A percentile compares a stretch with the other conserved stretches of the same genome.
These are phyloP conservation scores for Aspergillus nanangensis DNA, from an alignment of 495 filamentous ascomycete genomes.

Conservation along the genomic window DNA sequence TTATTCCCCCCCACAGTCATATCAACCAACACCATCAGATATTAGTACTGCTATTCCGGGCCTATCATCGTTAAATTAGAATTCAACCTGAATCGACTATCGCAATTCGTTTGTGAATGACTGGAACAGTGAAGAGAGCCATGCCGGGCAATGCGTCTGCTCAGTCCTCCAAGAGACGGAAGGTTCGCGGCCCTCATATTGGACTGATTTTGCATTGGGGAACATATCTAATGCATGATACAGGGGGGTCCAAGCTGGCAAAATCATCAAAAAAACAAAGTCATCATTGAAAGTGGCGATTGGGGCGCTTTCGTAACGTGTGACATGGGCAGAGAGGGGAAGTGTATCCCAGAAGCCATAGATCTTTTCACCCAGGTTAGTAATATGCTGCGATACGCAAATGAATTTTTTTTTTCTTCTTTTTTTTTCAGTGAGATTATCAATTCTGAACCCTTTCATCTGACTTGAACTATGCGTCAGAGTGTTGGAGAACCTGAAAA, in stretches of 20 bases:
- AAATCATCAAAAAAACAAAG: constrained; percentile 21
- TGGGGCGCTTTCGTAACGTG: constrained; percentile 88
- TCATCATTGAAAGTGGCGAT: constrained; percentile 66
- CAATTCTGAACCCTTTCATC: too few relatives aligned
- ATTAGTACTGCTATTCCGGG: too few relatives aligned
- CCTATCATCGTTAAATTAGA: not conserved
- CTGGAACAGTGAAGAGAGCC: constrained; percentile 25
- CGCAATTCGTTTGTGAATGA: constrained; percentile 12
- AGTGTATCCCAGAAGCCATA: constrained; percentile 67
- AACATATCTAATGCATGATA: constrained; percentile 9
- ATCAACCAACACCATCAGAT: too few relatives aligned
- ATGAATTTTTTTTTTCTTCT: not conserved
- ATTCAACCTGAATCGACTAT: not conserved
- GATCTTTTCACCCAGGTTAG: constrained; percentile 72
- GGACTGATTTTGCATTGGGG: constrained; percentile 1
- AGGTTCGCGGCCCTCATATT: constrained; percentile 21
- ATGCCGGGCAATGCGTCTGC: constrained; percentile 23
- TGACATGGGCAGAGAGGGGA: constrained; percentile 71
- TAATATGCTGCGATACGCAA: not conserved
- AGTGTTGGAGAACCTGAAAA: constrained; percentile 23
- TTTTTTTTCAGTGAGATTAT: not conserved
- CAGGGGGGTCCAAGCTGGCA: constrained; percentile 28
- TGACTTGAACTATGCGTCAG: constrained; percentile 12
- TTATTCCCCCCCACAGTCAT: too few relatives aligned
- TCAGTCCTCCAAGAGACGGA: constrained; percentile 30